A percentile compares a stretch with the other conserved stretches of the same genome.
Evolutionary conservation across 129 eudicot species (phyloP).

Genomic region (Deinandra increscens): DNA sequence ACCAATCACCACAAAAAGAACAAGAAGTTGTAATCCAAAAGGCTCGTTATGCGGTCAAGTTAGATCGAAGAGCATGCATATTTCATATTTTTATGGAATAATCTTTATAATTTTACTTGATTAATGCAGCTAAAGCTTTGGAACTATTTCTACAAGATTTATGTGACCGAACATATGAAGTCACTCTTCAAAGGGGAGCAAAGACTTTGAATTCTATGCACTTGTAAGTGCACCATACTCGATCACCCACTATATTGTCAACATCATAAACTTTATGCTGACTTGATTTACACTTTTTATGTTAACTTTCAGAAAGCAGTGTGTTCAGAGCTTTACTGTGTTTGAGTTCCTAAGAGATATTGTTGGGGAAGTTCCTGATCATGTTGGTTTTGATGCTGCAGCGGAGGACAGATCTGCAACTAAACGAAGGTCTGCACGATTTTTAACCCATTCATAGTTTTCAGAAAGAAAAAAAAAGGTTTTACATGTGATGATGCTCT

Average conservation of each 20-base stretch:
- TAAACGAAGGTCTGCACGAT: slow-evolving; percentile 47
- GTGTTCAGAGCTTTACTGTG: slow-evolving; percentile 63
- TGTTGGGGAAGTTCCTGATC: slow-evolving; percentile 55
- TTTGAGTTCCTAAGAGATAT: slow-evolving; percentile 62
- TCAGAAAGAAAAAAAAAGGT: not conserved
- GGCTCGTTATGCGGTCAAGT: not conserved
- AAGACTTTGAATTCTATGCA: slow-evolving; percentile 84
- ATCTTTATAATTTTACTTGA: not conserved
- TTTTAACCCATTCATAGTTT: not conserved
- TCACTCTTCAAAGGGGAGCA: slow-evolving; percentile 79
- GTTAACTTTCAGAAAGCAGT: slow-evolving; percentile 49
- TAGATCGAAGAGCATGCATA: too few species aligned
- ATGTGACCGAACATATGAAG: slow-evolving; percentile 83
- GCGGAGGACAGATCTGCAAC: slow-evolving; percentile 44
- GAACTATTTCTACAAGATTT: slow-evolving; percentile 91
- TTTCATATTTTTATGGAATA: not conserved
- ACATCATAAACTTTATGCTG: not conserved
- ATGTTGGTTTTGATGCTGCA: slow-evolving; percentile 60
- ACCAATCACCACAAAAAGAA: not conserved
- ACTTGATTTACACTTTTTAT: not conserved
- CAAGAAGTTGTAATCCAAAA: not conserved
- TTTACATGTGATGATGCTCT: not conserved
- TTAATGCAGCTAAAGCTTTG: slow-evolving; percentile 79
- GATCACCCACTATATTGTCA: not conserved
- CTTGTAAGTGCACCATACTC: slow-evolving; percentile 49